Conservation (phyloP, 129 eudicot species). For the Dittrichia graveolens region DNA sequence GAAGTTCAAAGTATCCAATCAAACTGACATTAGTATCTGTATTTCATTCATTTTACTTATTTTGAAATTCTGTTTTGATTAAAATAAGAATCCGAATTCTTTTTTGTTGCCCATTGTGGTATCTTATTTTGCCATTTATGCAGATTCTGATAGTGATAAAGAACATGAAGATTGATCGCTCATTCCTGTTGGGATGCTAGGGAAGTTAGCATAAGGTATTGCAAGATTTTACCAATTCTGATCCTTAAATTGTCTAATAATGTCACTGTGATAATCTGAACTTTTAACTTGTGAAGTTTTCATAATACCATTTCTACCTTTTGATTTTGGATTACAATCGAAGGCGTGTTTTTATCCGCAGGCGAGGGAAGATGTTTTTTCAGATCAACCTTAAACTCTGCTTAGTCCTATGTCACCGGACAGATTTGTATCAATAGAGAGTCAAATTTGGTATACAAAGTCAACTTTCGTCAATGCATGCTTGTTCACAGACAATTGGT, state of each 20-base stretch:
- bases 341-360: conserved; percentile 15
- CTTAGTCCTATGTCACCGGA: conserved; percentile 2
- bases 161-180: conserved; percentile 80
- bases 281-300: not conserved
- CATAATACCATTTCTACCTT: not conserved
- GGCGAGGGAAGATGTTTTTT: conserved; percentile 24
- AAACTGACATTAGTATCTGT: too few species aligned
- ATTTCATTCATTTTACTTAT: not conserved
- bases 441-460: conserved; percentile 26
- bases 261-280: not conserved
- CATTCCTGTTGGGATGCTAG: conserved; percentile 23
- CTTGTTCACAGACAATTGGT: conserved; percentile 26
- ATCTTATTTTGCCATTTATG: not conserved
- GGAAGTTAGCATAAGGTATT: conserved; percentile 33
- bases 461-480: conserved; percentile 33
- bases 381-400: conserved; percentile 30
- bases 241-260: not conserved
- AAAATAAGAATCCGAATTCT: not conserved
- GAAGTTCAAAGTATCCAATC: too few species aligned
- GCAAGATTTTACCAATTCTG: not conserved
- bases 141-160: conserved; percentile 83
- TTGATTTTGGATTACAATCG: not conserved
- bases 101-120: not conserved
- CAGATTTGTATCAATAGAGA: conserved; percentile 31
- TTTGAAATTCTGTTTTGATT: not conserved